Evolutionary conservation across 306 rosid genomes (phyloP).

Genomic region (Malus orientalis): DNA sequence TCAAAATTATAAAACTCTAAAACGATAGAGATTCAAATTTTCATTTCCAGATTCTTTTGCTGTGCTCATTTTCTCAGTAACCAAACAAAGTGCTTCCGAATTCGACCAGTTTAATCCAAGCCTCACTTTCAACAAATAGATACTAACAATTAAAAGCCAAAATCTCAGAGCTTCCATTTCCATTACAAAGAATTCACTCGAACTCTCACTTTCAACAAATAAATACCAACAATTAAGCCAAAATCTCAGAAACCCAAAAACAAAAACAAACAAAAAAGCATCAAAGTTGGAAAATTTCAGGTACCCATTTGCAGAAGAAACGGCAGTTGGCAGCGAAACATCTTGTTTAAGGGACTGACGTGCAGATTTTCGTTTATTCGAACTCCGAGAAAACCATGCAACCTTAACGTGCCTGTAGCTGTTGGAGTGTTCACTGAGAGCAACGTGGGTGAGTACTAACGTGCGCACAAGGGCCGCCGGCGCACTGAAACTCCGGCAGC

Average conservation of each 20-base stretch:
- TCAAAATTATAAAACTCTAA: too few relatives aligned
- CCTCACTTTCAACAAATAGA: background rate
- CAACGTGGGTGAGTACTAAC: constrained; percentile 23
- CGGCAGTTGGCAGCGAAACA: constrained; percentile 14
- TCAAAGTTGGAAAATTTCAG: background rate
- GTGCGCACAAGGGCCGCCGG: constrained; percentile 25
- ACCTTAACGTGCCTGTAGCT: constrained; percentile 8
- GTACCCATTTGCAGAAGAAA: constrained; percentile 41
- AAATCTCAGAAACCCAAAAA: too few relatives aligned
- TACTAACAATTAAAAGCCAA: too few relatives aligned
- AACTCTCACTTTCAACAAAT: too few relatives aligned
- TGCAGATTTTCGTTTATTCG: constrained; percentile 23
- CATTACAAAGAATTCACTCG: too few relatives aligned
- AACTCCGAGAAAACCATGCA: constrained; percentile 30
- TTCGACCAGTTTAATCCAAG: too few relatives aligned
- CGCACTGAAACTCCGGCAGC: constrained; percentile 33
- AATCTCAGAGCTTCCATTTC: too few relatives aligned
- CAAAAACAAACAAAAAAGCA: background rate
- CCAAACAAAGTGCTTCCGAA: too few relatives aligned
- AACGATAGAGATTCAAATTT: too few relatives aligned
- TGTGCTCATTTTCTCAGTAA: too few relatives aligned
- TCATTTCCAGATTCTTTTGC: too few relatives aligned
- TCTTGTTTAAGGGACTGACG: constrained; percentile 30
- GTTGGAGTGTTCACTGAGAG: constrained; percentile 10
- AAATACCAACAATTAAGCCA: too few relatives aligned